These are phyloP conservation scores for Fusarium armeniacum DNA, from an alignment of 2,329 filamentous ascomycete species.

Conservation along the genomic window DNA sequence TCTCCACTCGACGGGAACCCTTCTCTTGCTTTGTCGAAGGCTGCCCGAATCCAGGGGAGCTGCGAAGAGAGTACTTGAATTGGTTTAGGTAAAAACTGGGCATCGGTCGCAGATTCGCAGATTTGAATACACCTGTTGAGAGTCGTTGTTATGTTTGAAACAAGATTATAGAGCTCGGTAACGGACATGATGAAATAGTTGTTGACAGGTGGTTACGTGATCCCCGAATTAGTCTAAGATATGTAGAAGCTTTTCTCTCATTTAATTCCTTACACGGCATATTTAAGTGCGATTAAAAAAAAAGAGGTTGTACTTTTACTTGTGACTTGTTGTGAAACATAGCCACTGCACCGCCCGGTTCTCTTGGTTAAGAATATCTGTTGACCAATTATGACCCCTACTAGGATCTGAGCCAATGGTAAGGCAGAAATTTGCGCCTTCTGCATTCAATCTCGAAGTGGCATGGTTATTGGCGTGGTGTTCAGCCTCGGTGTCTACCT, in stretches of 20 bases:
- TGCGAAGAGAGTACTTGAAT: neutral
- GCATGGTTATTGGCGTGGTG: neutral
- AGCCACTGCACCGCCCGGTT: neutral
- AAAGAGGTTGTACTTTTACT: too few relatives aligned
- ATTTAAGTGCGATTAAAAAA: neutral
- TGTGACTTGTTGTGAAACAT: neutral
- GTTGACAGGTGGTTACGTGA: accelerated
- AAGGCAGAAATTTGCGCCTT: neutral
- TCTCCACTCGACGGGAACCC: neutral
- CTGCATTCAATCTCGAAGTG: too few relatives aligned
- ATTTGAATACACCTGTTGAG: accelerated
- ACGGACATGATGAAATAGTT: neutral
- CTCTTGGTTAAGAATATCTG: accelerated
- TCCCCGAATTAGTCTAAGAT: too few relatives aligned
- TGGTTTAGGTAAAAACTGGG: neutral
- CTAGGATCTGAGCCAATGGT: accelerated
- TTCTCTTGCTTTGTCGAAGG: neutral
- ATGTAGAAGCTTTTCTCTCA: too few relatives aligned
- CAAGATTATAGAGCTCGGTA: neutral
- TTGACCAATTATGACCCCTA: too few relatives aligned
- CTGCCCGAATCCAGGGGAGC: accelerated
- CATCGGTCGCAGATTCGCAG: neutral
- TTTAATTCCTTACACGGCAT: too few relatives aligned
- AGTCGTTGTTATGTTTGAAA: neutral
- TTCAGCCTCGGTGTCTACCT: neutral